Evolutionary conservation across 2,329 filamentous ascomycete species (phyloP).

Genomic region (Apiospora aurea): DNA sequence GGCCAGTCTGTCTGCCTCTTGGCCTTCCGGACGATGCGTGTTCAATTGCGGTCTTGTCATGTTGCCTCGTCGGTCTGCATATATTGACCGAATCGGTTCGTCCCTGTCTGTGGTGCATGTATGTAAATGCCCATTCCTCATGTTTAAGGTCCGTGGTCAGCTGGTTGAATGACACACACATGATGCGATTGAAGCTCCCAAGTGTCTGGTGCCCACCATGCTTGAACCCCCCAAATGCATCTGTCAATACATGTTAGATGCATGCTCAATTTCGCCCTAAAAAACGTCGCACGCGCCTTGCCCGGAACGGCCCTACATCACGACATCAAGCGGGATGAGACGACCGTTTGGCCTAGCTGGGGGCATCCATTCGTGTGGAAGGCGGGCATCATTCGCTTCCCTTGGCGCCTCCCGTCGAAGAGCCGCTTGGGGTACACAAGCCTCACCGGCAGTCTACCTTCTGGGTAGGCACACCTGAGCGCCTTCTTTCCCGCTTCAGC

Average conservation of each 20-base stretch:
- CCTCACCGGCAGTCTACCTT: not conserved
- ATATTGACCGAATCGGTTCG: no score
- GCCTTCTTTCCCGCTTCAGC: not conserved
- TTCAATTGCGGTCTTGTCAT: not conserved
- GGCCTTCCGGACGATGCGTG: not conserved
- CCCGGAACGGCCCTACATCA: constrained; percentile 8
- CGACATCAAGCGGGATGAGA: not conserved
- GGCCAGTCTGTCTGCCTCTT: not conserved
- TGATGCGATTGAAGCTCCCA: not conserved
- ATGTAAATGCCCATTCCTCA: not conserved
- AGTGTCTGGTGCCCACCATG: not conserved
- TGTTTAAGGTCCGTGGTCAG: no score
- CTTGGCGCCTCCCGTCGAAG: not conserved
- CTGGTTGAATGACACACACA: not conserved
- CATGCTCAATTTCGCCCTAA: not conserved
- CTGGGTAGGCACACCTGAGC: not conserved
- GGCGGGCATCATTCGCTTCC: not conserved
- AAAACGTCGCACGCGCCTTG: not conserved
- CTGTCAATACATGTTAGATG: no score
- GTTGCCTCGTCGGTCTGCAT: no score
- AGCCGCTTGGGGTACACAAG: not conserved
- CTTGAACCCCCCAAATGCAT: not conserved
- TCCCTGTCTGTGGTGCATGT: not conserved
- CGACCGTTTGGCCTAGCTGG: not conserved
- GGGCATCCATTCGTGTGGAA: not conserved